Evolutionary conservation across 306 rosid species (phyloP), one percentile per base, ranked within the genome.

Genomic region (Macrotyloma uniflorum): DNA sequence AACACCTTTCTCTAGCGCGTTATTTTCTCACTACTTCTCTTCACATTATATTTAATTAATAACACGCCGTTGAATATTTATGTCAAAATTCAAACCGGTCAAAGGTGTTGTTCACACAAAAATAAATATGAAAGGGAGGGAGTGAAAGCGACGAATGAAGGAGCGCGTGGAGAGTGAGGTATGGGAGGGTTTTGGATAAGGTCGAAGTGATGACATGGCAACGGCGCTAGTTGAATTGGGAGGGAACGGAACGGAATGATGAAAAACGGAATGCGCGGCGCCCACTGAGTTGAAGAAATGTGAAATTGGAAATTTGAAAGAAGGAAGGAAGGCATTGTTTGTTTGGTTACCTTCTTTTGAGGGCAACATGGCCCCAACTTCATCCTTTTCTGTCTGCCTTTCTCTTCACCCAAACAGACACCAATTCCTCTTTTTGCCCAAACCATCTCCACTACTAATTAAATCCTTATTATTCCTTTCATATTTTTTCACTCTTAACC

Each of bases 171-270:
- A 50, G 47, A 14, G 32, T 49, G 78, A 63, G 20, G 35, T 43
- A 61, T 70, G 7, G 2, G 16, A 79, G 10, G 30, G 45, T 35
- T 64, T 12, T 80, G 84, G 84, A 80, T 80, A 80, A 73, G 80
- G 50, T 8, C 19, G 50, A 71, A 71, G 9, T 23, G 77, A 4
- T 70, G 72, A 59, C 32, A 22, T 57, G 77, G 22, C 38, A 59
- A 59, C 1, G 40, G 10, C 22, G 24, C 6, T 32, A 76, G 15
- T 64, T 23, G 15, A n/a, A 7, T 8, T 19, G 64, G 3, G 22
- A 30, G 5, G 7, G 16, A 47, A 68, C 62, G 23, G 23, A 62
- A 32, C 24, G 46, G 14, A 22, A 53, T 22, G 6, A 59, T 59
- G 40, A 58, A 24, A 1, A 40, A 36, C 18, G 69, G 24, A 8